A percentile compares a stretch with the other conserved stretches of the same genome.
Evolutionary conservation across 1,284 basidiomycete genomes (phyloP).

Genomic region (Ceratobasidium sp.): DNA sequence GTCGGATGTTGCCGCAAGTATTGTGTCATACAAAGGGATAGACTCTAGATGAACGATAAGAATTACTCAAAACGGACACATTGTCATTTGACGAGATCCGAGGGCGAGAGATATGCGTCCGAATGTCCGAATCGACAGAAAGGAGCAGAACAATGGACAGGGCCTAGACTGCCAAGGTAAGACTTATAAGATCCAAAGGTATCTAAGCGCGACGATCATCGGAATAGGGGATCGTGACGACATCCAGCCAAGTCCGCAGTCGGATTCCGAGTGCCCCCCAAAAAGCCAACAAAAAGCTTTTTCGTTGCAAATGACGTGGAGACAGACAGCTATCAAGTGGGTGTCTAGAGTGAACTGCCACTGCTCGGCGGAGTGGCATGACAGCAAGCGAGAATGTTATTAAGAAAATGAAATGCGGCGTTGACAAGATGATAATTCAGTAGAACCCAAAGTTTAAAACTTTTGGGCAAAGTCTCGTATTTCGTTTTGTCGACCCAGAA

Average conservation of each 20-base stretch:
- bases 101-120: background rate
- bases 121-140: background rate
- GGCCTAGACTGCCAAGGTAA: background rate
- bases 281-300: background rate
- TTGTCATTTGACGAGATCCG: background rate
- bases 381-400: background rate
- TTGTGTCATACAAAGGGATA: background rate
- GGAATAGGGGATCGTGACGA: conserved; percentile 1
- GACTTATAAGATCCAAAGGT: background rate
- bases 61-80: background rate
- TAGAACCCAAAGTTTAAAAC: background rate
- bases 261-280: background rate
- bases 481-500: background rate
- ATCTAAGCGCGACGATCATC: conserved; percentile 17
- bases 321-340: background rate
- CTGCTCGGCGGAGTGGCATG: background rate
- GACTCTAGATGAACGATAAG: background rate
- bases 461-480: too few relatives aligned
- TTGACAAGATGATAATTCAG: background rate
- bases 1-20: background rate
- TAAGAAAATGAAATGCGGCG: background rate
- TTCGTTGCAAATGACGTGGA: background rate
- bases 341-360: background rate
- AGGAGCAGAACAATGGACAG: conserved; percentile 11
- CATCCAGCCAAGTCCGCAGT: conserved; percentile 7